phyloP scores from a whole-genome alignment of 495 filamentous ascomycete genomes.

The Penicilliopsis zonata region DNA sequence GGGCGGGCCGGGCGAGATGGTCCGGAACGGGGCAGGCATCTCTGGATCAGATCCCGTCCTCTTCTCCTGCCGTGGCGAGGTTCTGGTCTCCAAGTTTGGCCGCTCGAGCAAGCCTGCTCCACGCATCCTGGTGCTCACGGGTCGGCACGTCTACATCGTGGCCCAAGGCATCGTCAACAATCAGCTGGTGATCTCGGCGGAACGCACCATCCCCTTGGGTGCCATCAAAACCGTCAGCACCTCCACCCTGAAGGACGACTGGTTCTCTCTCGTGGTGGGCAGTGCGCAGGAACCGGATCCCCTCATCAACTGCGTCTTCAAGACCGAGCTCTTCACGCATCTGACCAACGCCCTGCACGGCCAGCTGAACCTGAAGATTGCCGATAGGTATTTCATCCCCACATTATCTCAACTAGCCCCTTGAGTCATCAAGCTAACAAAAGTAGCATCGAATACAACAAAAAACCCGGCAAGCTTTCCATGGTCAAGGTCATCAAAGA shows the following conservation, averaged over 20 bases:
- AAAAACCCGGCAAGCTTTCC: constrained; percentile 91
- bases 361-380: constrained; percentile 70
- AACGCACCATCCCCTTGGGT: constrained; percentile 70
- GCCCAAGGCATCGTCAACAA: constrained; percentile 73
- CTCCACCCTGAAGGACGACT: constrained; percentile 80
- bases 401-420: too few relatives aligned
- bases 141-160: constrained; percentile 74
- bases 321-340: constrained; percentile 95
- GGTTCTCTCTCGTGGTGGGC: constrained; percentile 86
- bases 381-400: constrained; percentile 35
- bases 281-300: constrained; percentile 86
- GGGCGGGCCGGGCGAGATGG: constrained; percentile 69
- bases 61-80: constrained; percentile 84
- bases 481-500: constrained; percentile 85
- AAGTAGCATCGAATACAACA: constrained; percentile 80
- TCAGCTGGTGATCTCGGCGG: constrained; percentile 66
- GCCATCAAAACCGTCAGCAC: constrained; percentile 75
- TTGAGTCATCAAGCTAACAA: constrained; percentile 21
- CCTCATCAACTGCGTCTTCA: constrained; percentile 82
- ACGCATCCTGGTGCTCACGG: constrained; percentile 76
- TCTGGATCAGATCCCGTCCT: constrained; percentile 56
- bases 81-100: constrained; percentile 87
- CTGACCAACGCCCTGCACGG: constrained; percentile 64
- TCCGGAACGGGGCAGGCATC: constrained; percentile 59
- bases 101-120: constrained; percentile 88